Base-by-base conservation (phyloP, 2,329 filamentous ascomycete genomes). In the Colletotrichum sp. region DNA sequence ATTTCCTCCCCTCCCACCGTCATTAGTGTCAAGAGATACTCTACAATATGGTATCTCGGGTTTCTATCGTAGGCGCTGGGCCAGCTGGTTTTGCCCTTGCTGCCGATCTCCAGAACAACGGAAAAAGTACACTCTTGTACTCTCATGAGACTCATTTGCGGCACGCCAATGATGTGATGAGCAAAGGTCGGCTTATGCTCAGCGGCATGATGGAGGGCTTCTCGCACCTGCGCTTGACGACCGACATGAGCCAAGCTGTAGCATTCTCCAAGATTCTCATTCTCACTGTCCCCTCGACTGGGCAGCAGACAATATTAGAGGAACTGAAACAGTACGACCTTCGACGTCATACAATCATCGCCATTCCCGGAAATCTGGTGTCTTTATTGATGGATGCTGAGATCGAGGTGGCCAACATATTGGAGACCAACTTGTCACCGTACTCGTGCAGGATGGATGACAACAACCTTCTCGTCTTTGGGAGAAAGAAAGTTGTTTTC, bases 1-100 rank as follows among this genome's bases (percentile, higher is more conserved):
- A 12, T 27, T n/a, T 19, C 12, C 0, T 32, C 7, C 11, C 30
- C 19, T 30, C 27, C 30, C 19, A 30, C 27, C 9, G 9, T 29
- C 27, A 34, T 62, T 62, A 62, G 27, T 30, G 19, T 19, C 19
- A 29, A 25, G 27, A 62, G 16, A 34, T 55, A 44, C 8, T 19
- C 16, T n/a, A 2, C 12, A 52, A n/a, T 15, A 29, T 55, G 55
- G 52, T 62, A 25, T 69, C 63, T 2, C 34, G 29, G 19, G 64
- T 72, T 15, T 72, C 64, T 15, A 25, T 72, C 15, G n/a, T 72
- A 12, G 70, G 70, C 55, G 70, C 70, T 27, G 70, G 70, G 70
- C 70, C 70, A 61, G 70, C 70, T 44, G 70, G 70, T 30, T 72
- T 72, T 27, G 70, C 70, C 52, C 64, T 72, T n/a, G 63, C 70